Percentiles rank a stretch among this genome's conserved stretches.
phyloP scores from a whole-genome alignment of 371 early-diverging fungal species.

The Cokeromyces recurvatus region DNA sequence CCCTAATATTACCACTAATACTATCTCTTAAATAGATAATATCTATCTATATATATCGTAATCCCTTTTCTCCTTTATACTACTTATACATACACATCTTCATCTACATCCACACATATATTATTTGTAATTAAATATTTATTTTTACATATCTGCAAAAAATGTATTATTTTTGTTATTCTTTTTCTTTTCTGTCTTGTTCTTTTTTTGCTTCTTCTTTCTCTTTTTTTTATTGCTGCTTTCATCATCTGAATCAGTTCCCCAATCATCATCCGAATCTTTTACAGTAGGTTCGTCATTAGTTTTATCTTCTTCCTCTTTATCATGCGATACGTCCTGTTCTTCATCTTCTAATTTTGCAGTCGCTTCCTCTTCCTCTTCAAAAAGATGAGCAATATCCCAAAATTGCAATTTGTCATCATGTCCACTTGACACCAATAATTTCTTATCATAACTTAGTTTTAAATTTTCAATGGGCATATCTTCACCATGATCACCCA shows the following conservation, averaged over 20 bases:
- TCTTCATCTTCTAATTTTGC: slow-evolving; percentile 20
- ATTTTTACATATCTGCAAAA: slow-evolving; percentile 27
- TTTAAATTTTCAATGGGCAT: slow-evolving; percentile 81
- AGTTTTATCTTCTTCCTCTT: slow-evolving; percentile 15
- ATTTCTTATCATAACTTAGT: slow-evolving; percentile 60
- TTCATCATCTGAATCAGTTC: slow-evolving; percentile 22
- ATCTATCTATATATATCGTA: no score
- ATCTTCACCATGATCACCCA: slow-evolving; percentile 83
- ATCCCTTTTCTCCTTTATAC: no score
- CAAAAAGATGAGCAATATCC: slow-evolving; percentile 60
- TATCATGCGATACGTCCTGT: slow-evolving; percentile 24
- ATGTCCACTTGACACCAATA: slow-evolving; percentile 77
- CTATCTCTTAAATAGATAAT: no score
- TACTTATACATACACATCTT: no score
- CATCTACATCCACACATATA: no score
- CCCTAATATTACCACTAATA: not conserved
- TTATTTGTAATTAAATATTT: no score
- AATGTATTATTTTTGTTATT: slow-evolving; percentile 9
- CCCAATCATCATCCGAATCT: slow-evolving; percentile 17
- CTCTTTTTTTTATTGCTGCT: slow-evolving; percentile 10
- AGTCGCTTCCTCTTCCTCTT: slow-evolving; percentile 18
- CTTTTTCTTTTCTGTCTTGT: slow-evolving; percentile 13
- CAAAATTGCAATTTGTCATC: slow-evolving; percentile 85
- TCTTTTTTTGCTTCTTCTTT: slow-evolving; percentile 20
- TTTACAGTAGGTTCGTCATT: no score